These are phyloP conservation scores for Takakia lepidozioides DNA, from an alignment of 225 moss, liverwort and hornwort species.

Conservation along the genomic window DNA sequence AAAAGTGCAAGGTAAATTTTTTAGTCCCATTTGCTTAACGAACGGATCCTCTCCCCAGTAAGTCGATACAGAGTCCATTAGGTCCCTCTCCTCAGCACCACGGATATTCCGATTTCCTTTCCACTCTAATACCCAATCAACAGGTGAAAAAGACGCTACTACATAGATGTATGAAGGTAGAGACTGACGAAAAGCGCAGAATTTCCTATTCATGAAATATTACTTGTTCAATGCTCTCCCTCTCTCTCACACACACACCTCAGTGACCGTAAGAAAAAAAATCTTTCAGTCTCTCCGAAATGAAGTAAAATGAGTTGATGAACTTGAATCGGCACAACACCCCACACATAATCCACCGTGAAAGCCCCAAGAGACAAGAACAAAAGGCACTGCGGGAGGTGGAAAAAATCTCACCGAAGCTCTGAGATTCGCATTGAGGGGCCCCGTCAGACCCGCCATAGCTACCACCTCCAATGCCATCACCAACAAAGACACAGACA, in stretches of 20 bases:
- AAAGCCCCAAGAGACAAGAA: not conserved
- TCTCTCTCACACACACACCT: not conserved
- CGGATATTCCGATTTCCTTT: no score
- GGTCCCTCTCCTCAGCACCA: not conserved
- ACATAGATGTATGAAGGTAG: not conserved
- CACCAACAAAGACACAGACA: no score
- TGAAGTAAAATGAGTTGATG: not conserved
- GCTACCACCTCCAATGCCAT: slow-evolving; percentile 41
- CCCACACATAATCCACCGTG: not conserved
- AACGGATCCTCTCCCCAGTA: no score
- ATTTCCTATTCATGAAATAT: not conserved
- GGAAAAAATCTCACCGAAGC: slow-evolving; percentile 17
- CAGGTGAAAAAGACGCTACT: no score
- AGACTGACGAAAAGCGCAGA: not conserved
- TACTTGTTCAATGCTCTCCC: not conserved
- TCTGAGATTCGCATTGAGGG: slow-evolving; percentile 16
- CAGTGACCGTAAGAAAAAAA: not conserved
- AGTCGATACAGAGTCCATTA: no score
- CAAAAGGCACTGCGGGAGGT: not conserved
- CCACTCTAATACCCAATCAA: no score
- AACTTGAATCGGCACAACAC: not conserved
- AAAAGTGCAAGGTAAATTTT: no score
- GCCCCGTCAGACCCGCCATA: slow-evolving; percentile 29
- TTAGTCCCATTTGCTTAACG: no score
- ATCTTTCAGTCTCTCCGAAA: not conserved